Evolutionary conservation across 345 rosid species (phyloP), one percentile per base, ranked within the genome.

Genomic region (Eucalyptus guilfoylei): DNA sequence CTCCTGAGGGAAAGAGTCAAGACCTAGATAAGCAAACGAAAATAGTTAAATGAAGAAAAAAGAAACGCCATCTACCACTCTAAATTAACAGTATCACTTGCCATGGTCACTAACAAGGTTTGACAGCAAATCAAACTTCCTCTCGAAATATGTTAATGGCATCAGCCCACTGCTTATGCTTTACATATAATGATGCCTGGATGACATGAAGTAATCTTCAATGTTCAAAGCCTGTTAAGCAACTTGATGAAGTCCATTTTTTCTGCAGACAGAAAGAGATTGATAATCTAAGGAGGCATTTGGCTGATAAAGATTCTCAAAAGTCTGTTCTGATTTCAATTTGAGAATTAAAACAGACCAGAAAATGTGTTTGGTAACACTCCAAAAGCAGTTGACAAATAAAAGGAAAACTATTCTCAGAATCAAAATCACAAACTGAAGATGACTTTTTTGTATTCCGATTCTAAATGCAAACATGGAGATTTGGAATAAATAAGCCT

Each of bases 191-290:
- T 58, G 99, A 97, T 88, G 94, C 91, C 69, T 94, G 93, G 69
- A 96, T 92, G 91, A 97, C 99, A 92, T 95, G 98, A 91, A 93
- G 95, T 92, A 97, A 91, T 97, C 98, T 91, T 96, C 97, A 88
- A 96, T 95, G 90, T 96, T 95, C 86, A 97, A 96, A 92, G 99
- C 99, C 91, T 96, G 98, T 89, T 94, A 95, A 88, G 99, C 98
- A 89, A 97, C 95, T 94, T 96, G 99, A 93, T 97, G 98, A 89
- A 96, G 98, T 91, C 96, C 99, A 91, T 94, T 92, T 92, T 97
- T 96, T 94, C 99, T 97, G 67, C 87, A 90, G 69, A 10, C 23
- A 87, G 72, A 42, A 52, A 80, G 55, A 88, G 87, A 48, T 44
- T 45, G 37, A 14, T 14, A 14, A 44, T 85, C 37, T 45, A 30